Percentiles rank a stretch among this genome's conserved stretches.
These are phyloP conservation scores for Phialophora macrospora DNA, from an alignment of 2,329 filamentous ascomycete genomes.

Conservation along the genomic window DNA sequence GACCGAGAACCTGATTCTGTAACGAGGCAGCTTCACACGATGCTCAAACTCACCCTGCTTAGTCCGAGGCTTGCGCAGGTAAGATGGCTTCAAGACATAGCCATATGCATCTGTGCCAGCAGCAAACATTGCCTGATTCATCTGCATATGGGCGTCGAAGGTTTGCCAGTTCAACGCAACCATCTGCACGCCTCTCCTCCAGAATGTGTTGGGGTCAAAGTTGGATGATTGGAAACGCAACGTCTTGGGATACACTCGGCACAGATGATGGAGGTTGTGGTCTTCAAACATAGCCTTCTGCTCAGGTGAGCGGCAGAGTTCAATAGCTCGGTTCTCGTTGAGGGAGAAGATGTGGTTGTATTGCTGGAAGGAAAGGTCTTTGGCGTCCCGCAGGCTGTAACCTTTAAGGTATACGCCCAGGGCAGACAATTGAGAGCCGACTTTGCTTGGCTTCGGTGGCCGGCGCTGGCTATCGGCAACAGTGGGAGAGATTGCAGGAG, in stretches of 20 bases:
- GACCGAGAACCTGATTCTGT: slow-evolving; percentile 77
- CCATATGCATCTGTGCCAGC: slow-evolving; percentile 83
- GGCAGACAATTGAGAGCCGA: slow-evolving; percentile 78
- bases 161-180: slow-evolving; percentile 98
- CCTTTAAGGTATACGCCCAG: slow-evolving; percentile 79
- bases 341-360: slow-evolving; percentile 97
- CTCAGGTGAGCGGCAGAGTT: slow-evolving; percentile 74
- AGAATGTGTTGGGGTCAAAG: slow-evolving; percentile 91
- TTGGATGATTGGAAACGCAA: slow-evolving; percentile 85
- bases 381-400: slow-evolving; percentile 84
- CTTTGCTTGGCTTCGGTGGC: slow-evolving; percentile 75
- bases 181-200: slow-evolving; percentile 97
- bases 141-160: slow-evolving; percentile 91
- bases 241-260: slow-evolving; percentile 89
- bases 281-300: slow-evolving; percentile 79
- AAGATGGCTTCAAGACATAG: slow-evolving; percentile 90
- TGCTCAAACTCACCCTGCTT: slow-evolving; percentile 43
- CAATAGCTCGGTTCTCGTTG: slow-evolving; percentile 85
- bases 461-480: slow-evolving; percentile 63
- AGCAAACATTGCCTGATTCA: slow-evolving; percentile 98
- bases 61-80: slow-evolving; percentile 62
- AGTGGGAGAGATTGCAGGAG: slow-evolving; percentile 56
- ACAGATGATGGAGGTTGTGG: slow-evolving; percentile 89
- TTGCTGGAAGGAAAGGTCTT: slow-evolving; percentile 75
- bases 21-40: slow-evolving; percentile 45